These are phyloP conservation scores for Claviceps sp. DNA, from an alignment of 2,329 filamentous ascomycete species.

Conservation along the genomic window DNA sequence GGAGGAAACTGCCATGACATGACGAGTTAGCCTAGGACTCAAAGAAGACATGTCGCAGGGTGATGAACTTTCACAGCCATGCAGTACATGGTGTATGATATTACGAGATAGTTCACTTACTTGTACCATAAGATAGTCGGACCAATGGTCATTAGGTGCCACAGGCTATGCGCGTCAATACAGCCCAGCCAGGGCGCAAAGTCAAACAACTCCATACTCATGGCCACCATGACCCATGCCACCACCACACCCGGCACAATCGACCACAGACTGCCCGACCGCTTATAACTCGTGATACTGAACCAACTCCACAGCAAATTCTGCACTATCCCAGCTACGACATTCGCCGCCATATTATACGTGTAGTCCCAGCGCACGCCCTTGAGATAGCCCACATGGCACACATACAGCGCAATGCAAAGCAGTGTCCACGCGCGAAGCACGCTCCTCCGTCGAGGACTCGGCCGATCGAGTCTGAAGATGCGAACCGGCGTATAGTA, in stretches of 20 bases:
- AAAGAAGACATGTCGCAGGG: not conserved
- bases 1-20: slow-evolving; percentile 52
- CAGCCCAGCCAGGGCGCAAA: slow-evolving; percentile 74
- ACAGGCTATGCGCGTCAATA: slow-evolving; percentile 87
- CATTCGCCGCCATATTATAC: slow-evolving; percentile 96
- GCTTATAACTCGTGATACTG: slow-evolving; percentile 59
- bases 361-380: slow-evolving; percentile 87
- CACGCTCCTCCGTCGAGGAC: slow-evolving; percentile 30
- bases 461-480: slow-evolving; percentile 60
- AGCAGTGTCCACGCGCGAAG: slow-evolving; percentile 63
- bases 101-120: slow-evolving; percentile 40
- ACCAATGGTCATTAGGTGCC: slow-evolving; percentile 86
- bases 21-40: slow-evolving; percentile 12
- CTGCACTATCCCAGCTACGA: slow-evolving; percentile 64
- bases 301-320: slow-evolving; percentile 82
- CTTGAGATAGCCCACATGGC: slow-evolving; percentile 73
- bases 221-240: slow-evolving; percentile 79
- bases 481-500: slow-evolving; percentile 76
- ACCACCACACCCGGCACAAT: slow-evolving; percentile 85
- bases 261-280: slow-evolving; percentile 63
- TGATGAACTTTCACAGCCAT: too few relatives aligned
- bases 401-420: slow-evolving; percentile 57
- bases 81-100: not conserved
- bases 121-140: slow-evolving; percentile 89
- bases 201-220: slow-evolving; percentile 92